phyloP scores from a whole-genome alignment of 1,284 basidiomycete genomes.

The Apiotrichum sp. region DNA sequence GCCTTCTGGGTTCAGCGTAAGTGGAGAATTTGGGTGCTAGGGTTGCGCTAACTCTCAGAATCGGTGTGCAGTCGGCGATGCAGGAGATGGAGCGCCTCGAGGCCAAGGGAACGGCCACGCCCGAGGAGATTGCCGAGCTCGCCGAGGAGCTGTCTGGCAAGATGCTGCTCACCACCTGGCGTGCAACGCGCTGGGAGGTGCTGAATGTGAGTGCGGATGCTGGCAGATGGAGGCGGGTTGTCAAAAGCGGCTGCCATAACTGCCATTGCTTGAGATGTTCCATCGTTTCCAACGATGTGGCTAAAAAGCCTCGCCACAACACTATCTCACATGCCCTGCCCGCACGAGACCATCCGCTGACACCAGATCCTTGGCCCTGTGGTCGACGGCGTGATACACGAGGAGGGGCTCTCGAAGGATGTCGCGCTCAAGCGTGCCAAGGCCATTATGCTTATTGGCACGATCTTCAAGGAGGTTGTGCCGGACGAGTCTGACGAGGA shows the following conservation, averaged over 20 bases:
- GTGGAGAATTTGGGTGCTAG: slow-evolving; percentile 14
- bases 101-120: slow-evolving; percentile 71
- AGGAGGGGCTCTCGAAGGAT: slow-evolving; percentile 62
- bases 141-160: slow-evolving; percentile 95
- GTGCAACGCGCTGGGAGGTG: slow-evolving; percentile 87
- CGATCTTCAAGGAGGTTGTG: slow-evolving; percentile 72
- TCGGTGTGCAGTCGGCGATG: slow-evolving; percentile 60
- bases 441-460: slow-evolving; percentile 75
- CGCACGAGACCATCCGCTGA: slow-evolving; percentile 10
- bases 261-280: no score
- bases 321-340: no score
- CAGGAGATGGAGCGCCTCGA: slow-evolving; percentile 88
- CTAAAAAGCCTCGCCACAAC: no score
- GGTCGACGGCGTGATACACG: slow-evolving; percentile 73
- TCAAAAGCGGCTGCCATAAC: no score
- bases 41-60: slow-evolving; percentile 43
- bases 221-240: no score
- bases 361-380: slow-evolving; percentile 53
- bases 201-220: slow-evolving; percentile 56
- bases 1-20: slow-evolving; percentile 78
- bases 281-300: no score
- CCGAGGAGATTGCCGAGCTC: slow-evolving; percentile 75
- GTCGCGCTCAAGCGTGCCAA: slow-evolving; percentile 73
- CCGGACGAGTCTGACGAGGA: slow-evolving; percentile 88
- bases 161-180: slow-evolving; percentile 92